A percentile compares a stretch with the other conserved stretches of the same genome.
Conservation (phyloP, 257 asterid genomes). For the Haberlea rhodopensis region DNA sequence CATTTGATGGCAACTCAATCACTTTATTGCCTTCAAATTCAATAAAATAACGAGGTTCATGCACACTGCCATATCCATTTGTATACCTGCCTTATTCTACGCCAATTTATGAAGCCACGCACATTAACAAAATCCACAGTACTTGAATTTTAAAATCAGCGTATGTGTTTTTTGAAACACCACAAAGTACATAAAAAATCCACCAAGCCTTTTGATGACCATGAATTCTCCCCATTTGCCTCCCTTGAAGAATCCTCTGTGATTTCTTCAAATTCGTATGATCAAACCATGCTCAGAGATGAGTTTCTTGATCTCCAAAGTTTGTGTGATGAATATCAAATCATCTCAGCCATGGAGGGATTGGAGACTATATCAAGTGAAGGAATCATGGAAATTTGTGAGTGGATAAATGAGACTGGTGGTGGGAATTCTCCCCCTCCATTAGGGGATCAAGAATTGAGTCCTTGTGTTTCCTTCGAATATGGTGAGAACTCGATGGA, state of each 20-base stretch:
- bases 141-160: no score
- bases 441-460: slow-evolving; percentile 32
- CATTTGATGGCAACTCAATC: no score
- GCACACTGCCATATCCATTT: no score
- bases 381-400: slow-evolving; percentile 28
- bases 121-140: no score
- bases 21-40: no score
- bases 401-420: slow-evolving; percentile 42
- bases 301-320: slow-evolving; percentile 37
- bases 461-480: slow-evolving; percentile 37
- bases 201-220: no score
- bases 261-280: slow-evolving; percentile 44
- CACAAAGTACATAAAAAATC: no score
- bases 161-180: no score
- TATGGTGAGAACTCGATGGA: slow-evolving; percentile 29
- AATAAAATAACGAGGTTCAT: no score
- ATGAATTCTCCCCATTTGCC: slow-evolving; percentile 36
- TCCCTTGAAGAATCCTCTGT: slow-evolving; percentile 37
- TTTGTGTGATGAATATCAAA: slow-evolving; percentile 30
- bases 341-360: slow-evolving; percentile 28
- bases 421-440: slow-evolving; percentile 32
- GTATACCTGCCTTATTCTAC: no score
- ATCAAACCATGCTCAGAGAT: slow-evolving; percentile 37
- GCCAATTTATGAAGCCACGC: no score
- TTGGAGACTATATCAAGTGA: slow-evolving; percentile 25